phyloP scores from a whole-genome alignment of 352 stramenopile species.

The Phytophthora nicotianae region DNA sequence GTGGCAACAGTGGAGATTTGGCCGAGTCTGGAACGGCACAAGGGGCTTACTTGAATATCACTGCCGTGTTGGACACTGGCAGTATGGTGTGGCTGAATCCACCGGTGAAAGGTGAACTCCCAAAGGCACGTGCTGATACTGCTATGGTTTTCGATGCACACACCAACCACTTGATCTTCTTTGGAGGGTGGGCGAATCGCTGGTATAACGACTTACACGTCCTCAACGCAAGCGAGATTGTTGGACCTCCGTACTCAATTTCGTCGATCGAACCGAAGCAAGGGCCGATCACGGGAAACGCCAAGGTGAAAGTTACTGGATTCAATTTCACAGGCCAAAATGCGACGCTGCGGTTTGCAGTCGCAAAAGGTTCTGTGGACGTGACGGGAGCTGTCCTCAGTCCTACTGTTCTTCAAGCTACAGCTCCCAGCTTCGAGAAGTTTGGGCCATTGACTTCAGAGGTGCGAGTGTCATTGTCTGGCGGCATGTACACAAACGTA shows the following conservation, averaged over 20 bases:
- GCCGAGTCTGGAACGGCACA: constrained; percentile 84
- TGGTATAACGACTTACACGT: constrained; percentile 95
- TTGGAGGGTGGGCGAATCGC: constrained; percentile 96
- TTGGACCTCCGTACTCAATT: constrained; percentile 96
- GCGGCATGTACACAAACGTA: constrained; percentile 94
- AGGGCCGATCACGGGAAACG: constrained; percentile 94
- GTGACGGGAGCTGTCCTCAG: constrained; percentile 88
- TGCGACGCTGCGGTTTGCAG: constrained; percentile 92
- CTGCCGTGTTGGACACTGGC: constrained; percentile 93
- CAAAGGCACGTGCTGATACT: constrained; percentile 91
- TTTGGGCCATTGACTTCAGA: constrained; percentile 90
- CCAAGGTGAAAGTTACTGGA: constrained; percentile 89
- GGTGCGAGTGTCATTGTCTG: constrained; percentile 90
- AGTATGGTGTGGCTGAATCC: constrained; percentile 76
- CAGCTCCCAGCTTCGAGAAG: constrained; percentile 94
- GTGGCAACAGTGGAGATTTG: constrained; percentile 95
- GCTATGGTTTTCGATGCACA: constrained; percentile 93
- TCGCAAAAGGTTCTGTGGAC: constrained; percentile 93
- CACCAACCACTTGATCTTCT: constrained; percentile 93
- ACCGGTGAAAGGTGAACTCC: constrained; percentile 75
- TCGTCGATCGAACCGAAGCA: constrained; percentile 88
- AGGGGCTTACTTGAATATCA: constrained; percentile 90
- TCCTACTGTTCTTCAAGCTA: constrained; percentile 88
- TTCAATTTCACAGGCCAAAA: constrained; percentile 92
- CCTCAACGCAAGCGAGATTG: constrained; percentile 94